phyloP scores from a whole-genome alignment of 2,329 filamentous ascomycete genomes.

The Kalmusia sp. region DNA sequence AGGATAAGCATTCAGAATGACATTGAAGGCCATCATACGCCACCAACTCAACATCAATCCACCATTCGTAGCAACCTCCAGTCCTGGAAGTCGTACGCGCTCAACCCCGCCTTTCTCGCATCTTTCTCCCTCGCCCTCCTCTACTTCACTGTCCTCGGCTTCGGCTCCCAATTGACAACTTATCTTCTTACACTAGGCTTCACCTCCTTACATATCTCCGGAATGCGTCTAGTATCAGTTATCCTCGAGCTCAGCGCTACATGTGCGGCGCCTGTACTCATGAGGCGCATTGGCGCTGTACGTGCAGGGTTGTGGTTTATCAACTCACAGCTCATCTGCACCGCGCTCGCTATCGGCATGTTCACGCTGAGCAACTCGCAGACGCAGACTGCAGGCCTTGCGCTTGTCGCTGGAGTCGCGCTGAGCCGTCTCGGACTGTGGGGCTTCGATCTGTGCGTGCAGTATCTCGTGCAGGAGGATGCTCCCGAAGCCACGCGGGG shows the following conservation, averaged over 20 bases:
- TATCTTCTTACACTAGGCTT: slow-evolving; percentile 65
- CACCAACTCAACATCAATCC: slow-evolving; percentile 6
- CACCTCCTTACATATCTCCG: slow-evolving; percentile 59
- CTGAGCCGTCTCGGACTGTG: slow-evolving; percentile 54
- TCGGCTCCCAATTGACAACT: slow-evolving; percentile 67
- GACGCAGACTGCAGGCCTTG: slow-evolving; percentile 29
- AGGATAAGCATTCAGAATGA: slow-evolving; percentile 15
- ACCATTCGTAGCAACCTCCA: slow-evolving; percentile 17
- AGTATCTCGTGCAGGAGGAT: slow-evolving; percentile 56
- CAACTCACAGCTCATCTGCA: slow-evolving; percentile 69
- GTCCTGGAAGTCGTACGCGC: slow-evolving; percentile 54
- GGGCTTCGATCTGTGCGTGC: slow-evolving; percentile 57
- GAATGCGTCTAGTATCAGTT: slow-evolving; percentile 61
- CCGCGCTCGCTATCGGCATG: slow-evolving; percentile 50
- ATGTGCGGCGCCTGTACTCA: slow-evolving; percentile 64
- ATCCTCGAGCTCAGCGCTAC: slow-evolving; percentile 67
- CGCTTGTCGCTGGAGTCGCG: slow-evolving; percentile 49
- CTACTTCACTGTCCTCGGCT: slow-evolving; percentile 60
- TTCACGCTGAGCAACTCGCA: slow-evolving; percentile 25
- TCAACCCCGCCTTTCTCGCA: slow-evolving; percentile 64
- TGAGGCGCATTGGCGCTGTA: slow-evolving; percentile 58
- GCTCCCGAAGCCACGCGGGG: slow-evolving; percentile 59
- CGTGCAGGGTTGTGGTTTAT: slow-evolving; percentile 75
- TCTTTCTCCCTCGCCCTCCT: slow-evolving; percentile 67
- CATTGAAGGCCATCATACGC: slow-evolving; percentile 1